Evolutionary conservation across 208 protist genomes (phyloP), one percentile per base, ranked within the genome.

Genomic region (Leishmania major): DNA sequence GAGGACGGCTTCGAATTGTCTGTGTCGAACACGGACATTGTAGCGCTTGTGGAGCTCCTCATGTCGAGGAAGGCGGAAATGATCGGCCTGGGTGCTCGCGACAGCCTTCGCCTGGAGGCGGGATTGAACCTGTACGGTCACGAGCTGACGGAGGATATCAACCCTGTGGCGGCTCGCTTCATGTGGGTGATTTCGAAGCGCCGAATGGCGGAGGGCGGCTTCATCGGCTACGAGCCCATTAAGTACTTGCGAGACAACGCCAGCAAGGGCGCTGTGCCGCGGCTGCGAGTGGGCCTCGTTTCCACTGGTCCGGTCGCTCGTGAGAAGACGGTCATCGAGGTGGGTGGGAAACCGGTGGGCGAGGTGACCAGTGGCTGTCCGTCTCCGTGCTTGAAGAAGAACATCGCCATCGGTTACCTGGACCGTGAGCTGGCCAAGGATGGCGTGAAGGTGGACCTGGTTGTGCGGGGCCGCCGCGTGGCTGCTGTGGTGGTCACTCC

Each of bases 1-100:
- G 99, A 99, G 89, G 99, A 99, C 88, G 99, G 99, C 51, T 99
- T 99, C 84, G 99, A 99, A 88, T 98, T 99, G 49, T 82, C 90
- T 1, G 91, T 93, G n/a, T 57, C 47, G 15, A 70, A 87, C 47
- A 83, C 86, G 35, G 67, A 98, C 22, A 90, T 82, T 45, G 59
- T 76, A 22, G 40, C 82, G 25, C 76, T 99, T 13, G 89, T 90
- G 35, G 87, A 94, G 75, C 70, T 94, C 19, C 88, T 98, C 25
- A 51, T 95, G 43, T 82, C 91, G 35, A 77, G 84, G 47, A 85
- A 85, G 22, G 89, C 88, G 19, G 77, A 92, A 55, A 80, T 96
- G 47, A 92, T 96, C 55, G 99, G 99, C 60, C 92, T 99, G 10
- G 99, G 96, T 49, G 94, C 98, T 0, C 90, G 99, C 31, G 98